Percentiles rank a stretch among this genome's conserved stretches.
phyloP scores from a whole-genome alignment of 169 alveolate species.

The Blepharisma undulans region DNA sequence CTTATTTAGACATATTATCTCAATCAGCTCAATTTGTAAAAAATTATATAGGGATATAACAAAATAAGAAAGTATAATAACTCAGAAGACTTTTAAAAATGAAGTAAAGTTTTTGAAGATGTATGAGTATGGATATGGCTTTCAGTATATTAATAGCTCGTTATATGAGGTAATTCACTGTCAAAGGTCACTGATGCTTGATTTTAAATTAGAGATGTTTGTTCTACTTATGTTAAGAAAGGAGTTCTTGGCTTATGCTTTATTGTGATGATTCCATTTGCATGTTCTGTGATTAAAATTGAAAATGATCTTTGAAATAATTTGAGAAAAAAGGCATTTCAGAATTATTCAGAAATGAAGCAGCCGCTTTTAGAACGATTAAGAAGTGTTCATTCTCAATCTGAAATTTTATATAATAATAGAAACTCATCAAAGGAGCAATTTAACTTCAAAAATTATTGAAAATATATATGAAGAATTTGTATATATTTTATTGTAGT shows the following conservation, averaged over 20 bases:
- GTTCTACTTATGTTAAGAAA: not conserved
- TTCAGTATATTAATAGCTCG: not conserved
- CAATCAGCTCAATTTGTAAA: not conserved
- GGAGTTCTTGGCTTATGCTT: not conserved
- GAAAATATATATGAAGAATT: not conserved
- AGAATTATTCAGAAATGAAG: not conserved
- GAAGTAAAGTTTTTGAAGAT: not conserved
- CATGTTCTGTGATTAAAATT: not conserved
- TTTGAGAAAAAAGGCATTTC: not conserved
- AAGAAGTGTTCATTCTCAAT: not conserved
- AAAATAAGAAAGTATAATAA: not conserved
- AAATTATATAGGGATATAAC: not conserved
- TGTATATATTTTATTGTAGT: not conserved
- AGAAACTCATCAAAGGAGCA: not conserved
- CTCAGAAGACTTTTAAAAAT: not conserved
- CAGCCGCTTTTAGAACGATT: not conserved
- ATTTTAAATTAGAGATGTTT: not conserved
- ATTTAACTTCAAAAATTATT: not conserved
- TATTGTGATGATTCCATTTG: not conserved
- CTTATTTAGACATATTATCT: not conserved
- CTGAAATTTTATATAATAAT: not conserved
- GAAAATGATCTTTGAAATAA: not conserved
- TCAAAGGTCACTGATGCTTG: not conserved
- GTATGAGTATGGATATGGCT: not conserved
- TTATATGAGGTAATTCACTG: not conserved